Evolutionary conservation across 176 grass and related monocot genomes (phyloP).

Genomic region (Poa annua): DNA sequence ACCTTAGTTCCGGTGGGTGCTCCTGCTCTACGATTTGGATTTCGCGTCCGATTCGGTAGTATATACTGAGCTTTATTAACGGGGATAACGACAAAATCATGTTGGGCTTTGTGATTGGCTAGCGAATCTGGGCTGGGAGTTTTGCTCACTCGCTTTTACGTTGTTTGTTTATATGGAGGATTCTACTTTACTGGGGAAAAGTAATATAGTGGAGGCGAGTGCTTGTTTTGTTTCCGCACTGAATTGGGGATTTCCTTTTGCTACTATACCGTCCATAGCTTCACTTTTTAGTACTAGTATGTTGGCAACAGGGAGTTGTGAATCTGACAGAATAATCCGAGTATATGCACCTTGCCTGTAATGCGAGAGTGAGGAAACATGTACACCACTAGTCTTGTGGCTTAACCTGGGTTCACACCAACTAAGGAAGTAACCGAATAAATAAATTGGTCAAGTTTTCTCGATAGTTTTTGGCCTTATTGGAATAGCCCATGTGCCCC

Average conservation of each 20-base stretch:
- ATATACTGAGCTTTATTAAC: conserved; percentile 1
- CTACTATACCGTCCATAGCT: not conserved
- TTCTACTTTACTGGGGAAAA: conserved; percentile 14
- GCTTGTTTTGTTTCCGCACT: not conserved
- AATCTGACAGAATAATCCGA: not conserved
- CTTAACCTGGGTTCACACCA: not conserved
- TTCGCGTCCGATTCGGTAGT: not conserved
- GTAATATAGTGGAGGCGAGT: not conserved
- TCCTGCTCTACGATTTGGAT: conserved; percentile 13
- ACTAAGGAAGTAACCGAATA: not conserved
- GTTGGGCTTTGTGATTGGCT: not conserved
- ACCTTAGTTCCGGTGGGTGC: not conserved
- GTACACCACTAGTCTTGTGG: too few relatives aligned
- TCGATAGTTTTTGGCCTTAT: not conserved
- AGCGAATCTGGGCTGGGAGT: not conserved
- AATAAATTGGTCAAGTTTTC: not conserved
- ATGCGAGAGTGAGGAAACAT: not conserved
- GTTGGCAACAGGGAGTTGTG: not conserved
- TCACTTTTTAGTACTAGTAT: not conserved
- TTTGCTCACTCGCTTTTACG: not conserved
- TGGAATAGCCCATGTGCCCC: too few relatives aligned
- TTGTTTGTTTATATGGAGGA: conserved; percentile 17
- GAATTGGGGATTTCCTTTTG: not conserved
- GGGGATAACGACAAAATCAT: conserved; percentile 11
- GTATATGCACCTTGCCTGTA: not conserved